Evolutionary conservation across 1,284 basidiomycete species (phyloP).

Genomic region (Leccinum cinnamomeum): DNA sequence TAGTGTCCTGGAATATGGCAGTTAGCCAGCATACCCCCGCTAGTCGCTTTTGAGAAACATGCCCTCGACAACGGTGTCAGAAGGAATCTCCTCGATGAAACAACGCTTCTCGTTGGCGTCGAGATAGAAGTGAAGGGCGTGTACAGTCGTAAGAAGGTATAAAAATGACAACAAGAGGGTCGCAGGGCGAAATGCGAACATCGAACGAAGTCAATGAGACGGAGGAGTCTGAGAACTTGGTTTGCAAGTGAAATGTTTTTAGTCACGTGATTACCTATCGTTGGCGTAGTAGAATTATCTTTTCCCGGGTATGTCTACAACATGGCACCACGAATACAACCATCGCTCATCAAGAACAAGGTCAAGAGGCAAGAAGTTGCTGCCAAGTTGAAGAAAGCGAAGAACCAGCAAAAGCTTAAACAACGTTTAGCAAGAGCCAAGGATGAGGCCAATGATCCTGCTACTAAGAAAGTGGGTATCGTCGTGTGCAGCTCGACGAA

Average conservation of each 20-base stretch:
- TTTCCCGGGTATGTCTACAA: background rate
- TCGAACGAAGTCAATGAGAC: slow-evolving; percentile 13
- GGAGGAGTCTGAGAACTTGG: background rate
- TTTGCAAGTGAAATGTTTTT: background rate
- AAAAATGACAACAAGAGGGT: slow-evolving; percentile 22
- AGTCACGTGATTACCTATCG: slow-evolving; percentile 27
- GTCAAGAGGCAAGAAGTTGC: slow-evolving; percentile 78
- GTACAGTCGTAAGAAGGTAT: slow-evolving; percentile 21
- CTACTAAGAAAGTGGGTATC: slow-evolving; percentile 65
- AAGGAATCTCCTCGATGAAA: slow-evolving; percentile 97
- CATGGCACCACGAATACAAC: slow-evolving; percentile 58
- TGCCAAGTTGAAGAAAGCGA: slow-evolving; percentile 76
- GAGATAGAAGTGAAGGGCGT: slow-evolving; percentile 82
- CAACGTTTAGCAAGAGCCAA: slow-evolving; percentile 74
- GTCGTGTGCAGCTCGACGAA: background rate
- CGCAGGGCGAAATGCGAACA: slow-evolving; percentile 26
- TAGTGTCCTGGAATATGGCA: slow-evolving; percentile 73
- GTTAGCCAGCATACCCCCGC: slow-evolving; percentile 8
- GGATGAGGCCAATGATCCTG: slow-evolving; percentile 68
- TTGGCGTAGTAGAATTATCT: background rate
- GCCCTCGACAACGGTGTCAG: slow-evolving; percentile 96
- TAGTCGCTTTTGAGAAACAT: slow-evolving; percentile 22
- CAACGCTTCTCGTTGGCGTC: slow-evolving; percentile 91
- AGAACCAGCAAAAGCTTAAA: slow-evolving; percentile 80
- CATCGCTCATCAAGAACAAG: slow-evolving; percentile 80